These are phyloP conservation scores for Aureobasidium sp. DNA, from an alignment of 2,329 filamentous ascomycete species.

Conservation along the genomic window DNA sequence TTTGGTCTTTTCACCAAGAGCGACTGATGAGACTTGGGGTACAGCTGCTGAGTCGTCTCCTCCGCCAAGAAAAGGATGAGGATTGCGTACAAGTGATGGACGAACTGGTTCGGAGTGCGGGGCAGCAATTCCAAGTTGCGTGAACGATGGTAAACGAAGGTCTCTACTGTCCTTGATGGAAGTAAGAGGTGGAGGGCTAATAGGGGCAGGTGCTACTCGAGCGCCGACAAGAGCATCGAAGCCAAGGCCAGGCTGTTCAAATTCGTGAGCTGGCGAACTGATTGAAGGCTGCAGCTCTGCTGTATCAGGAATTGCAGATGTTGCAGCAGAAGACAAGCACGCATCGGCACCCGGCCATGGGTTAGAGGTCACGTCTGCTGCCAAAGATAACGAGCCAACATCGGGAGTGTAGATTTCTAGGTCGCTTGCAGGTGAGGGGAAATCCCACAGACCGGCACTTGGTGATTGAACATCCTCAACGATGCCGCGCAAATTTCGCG, in stretches of 20 bases:
- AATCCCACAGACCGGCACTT: constrained; percentile 2
- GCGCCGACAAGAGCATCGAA: constrained; percentile 17
- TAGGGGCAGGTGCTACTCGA: constrained; percentile 12
- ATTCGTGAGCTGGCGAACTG: not conserved
- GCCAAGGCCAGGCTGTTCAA: constrained; percentile 1
- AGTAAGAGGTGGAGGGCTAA: constrained; percentile 1
- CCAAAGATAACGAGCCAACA: constrained; percentile 1
- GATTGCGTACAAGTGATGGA: constrained; percentile 4
- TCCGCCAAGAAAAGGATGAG: constrained; percentile 11
- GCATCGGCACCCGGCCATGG: constrained; percentile 1
- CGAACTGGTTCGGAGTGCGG: constrained; percentile 37
- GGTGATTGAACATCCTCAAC: constrained; percentile 8
- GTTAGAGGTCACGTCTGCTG: constrained; percentile 4
- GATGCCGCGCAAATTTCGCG: constrained; percentile 6
- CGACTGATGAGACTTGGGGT: not conserved
- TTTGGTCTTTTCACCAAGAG: constrained; percentile 2
- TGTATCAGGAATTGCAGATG: not conserved
- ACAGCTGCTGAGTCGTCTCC: constrained; percentile 5
- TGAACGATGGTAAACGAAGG: constrained; percentile 48
- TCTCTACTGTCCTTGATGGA: constrained; percentile 28
- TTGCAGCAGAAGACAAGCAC: constrained; percentile 3
- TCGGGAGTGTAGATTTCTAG: constrained; percentile 9
- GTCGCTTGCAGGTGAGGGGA: constrained; percentile 13
- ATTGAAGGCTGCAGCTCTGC: not conserved
- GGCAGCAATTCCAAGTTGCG: constrained; percentile 44